Base-by-base conservation (phyloP, 78 protist species). In the Cavenderia fasciculata region DNA sequence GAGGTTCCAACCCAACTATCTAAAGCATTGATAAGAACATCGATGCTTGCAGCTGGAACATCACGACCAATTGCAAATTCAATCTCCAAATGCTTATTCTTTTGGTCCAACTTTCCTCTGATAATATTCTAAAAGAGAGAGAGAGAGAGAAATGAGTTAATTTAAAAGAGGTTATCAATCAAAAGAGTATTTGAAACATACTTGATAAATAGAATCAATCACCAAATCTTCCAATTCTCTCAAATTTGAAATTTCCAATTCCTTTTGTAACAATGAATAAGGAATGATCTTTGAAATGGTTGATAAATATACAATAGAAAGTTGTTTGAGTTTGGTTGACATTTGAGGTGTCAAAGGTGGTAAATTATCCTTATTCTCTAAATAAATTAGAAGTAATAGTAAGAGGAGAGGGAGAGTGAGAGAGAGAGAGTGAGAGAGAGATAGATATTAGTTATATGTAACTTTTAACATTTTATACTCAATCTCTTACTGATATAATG, bases 191-290 rank as follows among this genome's bases (percentile, higher is more conserved):
- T 41, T 2, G 2, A 2, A 59, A 41, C 49, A 74, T 75, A 75
- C 69, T 70, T 72, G 93, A 59, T 87, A 87, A 46, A 87, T 87
- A 14, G 86, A 75, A 52, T 87, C 93, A 16, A 87, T 87, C 41
- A 87, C 63, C 31, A 87, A 61, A 61, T 87, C 93, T 65, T 87
- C 93, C 56, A 87, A 74, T 51, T 87, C 93, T 87, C 93, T 68
- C 38, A 87, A 59, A 57, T 74, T 77, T 4, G 38, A 8, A n/a
- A 87, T 87, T 16, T 63, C 93, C 33, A 87, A 46, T 36, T 74
- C 74, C 38, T 68, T 41, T 57, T 59, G 86, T 36, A 87, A 59
- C 8, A 69, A 23, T 23, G 85, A 31, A 46, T 87, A 87, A 43
- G 78, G 78, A 47, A 87, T 68, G 31, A 71, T 78, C 69, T 87